Base-by-base conservation (phyloP, 2,329 filamentous ascomycete species). In the Plenodomus tracheiphilus region DNA sequence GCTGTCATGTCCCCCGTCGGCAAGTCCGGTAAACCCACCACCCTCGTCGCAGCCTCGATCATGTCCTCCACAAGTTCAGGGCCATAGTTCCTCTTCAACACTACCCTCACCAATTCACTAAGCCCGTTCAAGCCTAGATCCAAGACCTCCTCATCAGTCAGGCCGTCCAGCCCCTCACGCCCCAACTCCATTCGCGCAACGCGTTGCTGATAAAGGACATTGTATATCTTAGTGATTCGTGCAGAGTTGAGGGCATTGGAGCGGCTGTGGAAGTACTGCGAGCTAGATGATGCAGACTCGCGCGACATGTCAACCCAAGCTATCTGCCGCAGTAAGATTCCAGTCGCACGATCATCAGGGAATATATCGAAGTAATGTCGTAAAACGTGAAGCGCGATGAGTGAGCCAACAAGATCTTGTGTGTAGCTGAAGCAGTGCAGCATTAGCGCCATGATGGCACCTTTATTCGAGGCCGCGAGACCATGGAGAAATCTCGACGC, bases 401-500 rank as follows among this genome's bases (percentile, higher is more conserved):
- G 63, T 4, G 65, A 62, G n/a, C 70, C 71, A 13, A 64, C 49
- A 1, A 71, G 49, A 45, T 73, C 69, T 21, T 62, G 53, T 17
- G 51, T 57, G 36, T 63, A 68, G 50, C 65, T 66, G 54, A 73
- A 72, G 50, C 68, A 72, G 30, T 69, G 62, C 53, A 71, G 56
- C n/a, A 73, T 58, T 17, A 69, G 46, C 13, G 46, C 47, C 9
- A 48, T 55, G 16, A 70, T 57, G 5, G 65, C 66, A 11, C 55
- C 59, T 11, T 53, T 47, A 15, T 65, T 48, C n/a, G 46, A 41
- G 15, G 49, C 64, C 15, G 59, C 55, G 4, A 71, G 52, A 2
- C 66, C 67, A 11, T 56, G 56, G 1, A 51, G 53, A 41, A 68
- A 72, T 2, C 62, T 63, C 6, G 57, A 46, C 17, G 62, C 57